Evolutionary conservation across 345 rosid genomes (phyloP).

Genomic region (Microcos paniculata): DNA sequence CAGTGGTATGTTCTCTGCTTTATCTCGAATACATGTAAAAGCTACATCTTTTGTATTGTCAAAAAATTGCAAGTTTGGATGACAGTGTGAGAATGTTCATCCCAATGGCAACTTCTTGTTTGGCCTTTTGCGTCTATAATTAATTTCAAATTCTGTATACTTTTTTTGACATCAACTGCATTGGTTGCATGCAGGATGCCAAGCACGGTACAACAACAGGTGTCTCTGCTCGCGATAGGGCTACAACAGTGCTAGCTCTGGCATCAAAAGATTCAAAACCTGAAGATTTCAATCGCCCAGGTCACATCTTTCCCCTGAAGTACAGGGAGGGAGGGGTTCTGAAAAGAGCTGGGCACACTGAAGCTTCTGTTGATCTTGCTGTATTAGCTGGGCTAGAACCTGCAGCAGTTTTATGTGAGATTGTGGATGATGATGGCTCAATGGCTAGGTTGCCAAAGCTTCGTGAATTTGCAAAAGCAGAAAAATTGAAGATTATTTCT

Average conservation of each 20-base stretch:
- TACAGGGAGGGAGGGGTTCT: conserved; percentile 90
- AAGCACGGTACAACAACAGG: conserved; percentile 79
- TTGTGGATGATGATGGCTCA: conserved; percentile 97
- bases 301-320: conserved; percentile 81
- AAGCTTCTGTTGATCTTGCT: conserved; percentile 90
- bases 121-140: background rate
- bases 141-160: background rate
- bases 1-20: conserved; percentile 57
- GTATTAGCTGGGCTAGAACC: conserved; percentile 79
- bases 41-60: background rate
- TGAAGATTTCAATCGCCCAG: conserved; percentile 82
- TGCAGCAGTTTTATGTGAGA: conserved; percentile 76
- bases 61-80: background rate
- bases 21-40: background rate
- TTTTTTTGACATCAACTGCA: background rate
- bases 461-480: conserved; percentile 54
- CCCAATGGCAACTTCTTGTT: background rate
- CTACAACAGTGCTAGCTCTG: conserved; percentile 62
- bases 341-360: conserved; percentile 97
- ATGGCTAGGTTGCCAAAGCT: conserved; percentile 96
- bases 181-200: conserved; percentile 55
- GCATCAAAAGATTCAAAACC: conserved; percentile 79
- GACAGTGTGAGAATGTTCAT: background rate
- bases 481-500: conserved; percentile 72
- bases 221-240: conserved; percentile 90